Evolutionary conservation across 192 early-diverging fungal species (phyloP), one percentile per base, ranked within the genome.

Genomic region (Coemansia sp.): DNA sequence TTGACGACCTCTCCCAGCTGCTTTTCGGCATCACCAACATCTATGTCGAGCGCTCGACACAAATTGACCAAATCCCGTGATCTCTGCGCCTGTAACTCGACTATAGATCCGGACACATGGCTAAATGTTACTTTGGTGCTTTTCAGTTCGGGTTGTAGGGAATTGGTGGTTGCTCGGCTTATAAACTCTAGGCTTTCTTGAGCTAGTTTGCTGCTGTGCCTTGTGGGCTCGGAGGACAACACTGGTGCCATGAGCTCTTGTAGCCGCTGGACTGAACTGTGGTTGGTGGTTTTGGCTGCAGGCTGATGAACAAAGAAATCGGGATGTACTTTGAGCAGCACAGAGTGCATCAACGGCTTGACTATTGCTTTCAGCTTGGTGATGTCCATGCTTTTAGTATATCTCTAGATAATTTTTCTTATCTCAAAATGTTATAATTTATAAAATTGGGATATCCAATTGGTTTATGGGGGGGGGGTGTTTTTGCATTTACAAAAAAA

Each of bases 251-350:
- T 12, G 2, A 71, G 62, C 14, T 53, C 61, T 58, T 76, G 72
- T 8, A 76, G 62, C 30, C 72, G 72, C 62, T 76, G 72, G 17
- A 76, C 62, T 2, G 72, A 64, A 2, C 16, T 40, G 11, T 69
- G 72, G 66, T 76, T 76, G 16, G 38, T 50, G 16, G 38, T 48
- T 44, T 64, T 63, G 43, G 66, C 66, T 17, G 54, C 56, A 5
- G 66, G 72, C 15, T 69, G 57, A 45, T 63, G 60, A 7, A 53
- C 58, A 51, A 63, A 76, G 28, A 61, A 76, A 44, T 76, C 72
- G 2, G 72, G 72, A 28, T 76, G 72, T 17, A 76, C 62, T 46
- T 54, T 64, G 53, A 61, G 48, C 53, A 76, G 44, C 40, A 76
- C 65, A 7, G 62, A 40, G 51, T 55, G 72, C 56, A 76, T 11